Conservation (phyloP, 2,329 filamentous ascomycete genomes). For the Mariannaea sp. region DNA sequence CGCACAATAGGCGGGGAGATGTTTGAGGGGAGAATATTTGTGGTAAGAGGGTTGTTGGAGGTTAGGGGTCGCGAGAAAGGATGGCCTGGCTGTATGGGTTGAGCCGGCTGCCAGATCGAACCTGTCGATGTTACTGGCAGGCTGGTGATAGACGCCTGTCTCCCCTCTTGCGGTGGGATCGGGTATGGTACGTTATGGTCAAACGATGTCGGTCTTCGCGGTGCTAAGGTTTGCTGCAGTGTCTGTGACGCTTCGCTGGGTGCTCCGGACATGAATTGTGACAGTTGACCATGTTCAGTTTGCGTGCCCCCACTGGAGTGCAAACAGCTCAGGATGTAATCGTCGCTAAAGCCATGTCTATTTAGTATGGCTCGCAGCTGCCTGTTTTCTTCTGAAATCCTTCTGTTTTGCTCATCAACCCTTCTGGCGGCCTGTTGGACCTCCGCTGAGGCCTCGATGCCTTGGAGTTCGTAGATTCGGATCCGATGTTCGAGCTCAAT, state of each 20-base stretch:
- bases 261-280: conserved; percentile 30
- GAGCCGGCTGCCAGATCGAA: conserved; percentile 42
- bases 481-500: conserved; percentile 68
- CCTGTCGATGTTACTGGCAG: conserved; percentile 40
- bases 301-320: conserved; percentile 32
- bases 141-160: conserved; percentile 42
- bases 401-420: conserved; percentile 73
- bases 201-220: conserved; percentile 41
- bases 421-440: conserved; percentile 71
- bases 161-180: conserved; percentile 40
- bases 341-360: conserved; percentile 60
- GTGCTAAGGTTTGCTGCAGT: conserved; percentile 46
- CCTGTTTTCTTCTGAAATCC: conserved; percentile 71
- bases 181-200: conserved; percentile 37
- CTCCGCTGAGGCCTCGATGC: conserved; percentile 71
- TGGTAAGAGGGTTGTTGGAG: conserved; percentile 16
- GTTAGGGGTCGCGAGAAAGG: conserved; percentile 37
- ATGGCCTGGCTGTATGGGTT: conserved; percentile 31
- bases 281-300: conserved; percentile 27
- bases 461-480: conserved; percentile 65
- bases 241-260: conserved; percentile 38
- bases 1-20: conserved; percentile 28
- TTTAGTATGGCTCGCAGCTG: conserved; percentile 64
- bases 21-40: conserved; percentile 4
- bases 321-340: conserved; percentile 54